phyloP scores from a whole-genome alignment of 495 filamentous ascomycete species.

The Cetradonia linearis region DNA sequence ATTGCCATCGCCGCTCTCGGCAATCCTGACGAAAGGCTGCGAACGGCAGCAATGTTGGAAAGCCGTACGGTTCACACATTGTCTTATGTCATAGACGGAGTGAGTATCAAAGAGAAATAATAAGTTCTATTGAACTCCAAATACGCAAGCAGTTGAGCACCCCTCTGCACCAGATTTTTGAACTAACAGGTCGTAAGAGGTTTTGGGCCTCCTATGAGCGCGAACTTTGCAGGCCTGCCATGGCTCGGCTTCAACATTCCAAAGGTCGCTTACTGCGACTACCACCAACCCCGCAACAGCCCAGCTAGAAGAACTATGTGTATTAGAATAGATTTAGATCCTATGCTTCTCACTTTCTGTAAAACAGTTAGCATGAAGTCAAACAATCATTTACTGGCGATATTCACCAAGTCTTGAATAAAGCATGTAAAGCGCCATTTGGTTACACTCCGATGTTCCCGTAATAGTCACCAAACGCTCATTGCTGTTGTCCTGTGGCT shows the following conservation, averaged over 20 bases:
- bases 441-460: slow-evolving; percentile 93
- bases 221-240: slow-evolving; percentile 2
- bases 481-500: slow-evolving; percentile 97
- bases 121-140: neutral
- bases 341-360: slow-evolving; percentile 79
- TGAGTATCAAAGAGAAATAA: neutral
- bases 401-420: slow-evolving; percentile 90
- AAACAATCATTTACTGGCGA: neutral
- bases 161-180: neutral
- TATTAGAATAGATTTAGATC: slow-evolving; percentile 33
- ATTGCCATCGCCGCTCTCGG: slow-evolving; percentile 3
- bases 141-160: neutral
- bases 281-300: neutral
- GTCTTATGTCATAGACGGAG: neutral
- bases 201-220: neutral
- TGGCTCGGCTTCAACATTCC: slow-evolving; percentile 13
- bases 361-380: slow-evolving; percentile 26
- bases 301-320: neutral
- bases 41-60: neutral
- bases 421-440: slow-evolving; percentile 98
- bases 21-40: neutral
- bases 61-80: neutral
- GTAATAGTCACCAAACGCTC: slow-evolving; percentile 96
- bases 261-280: slow-evolving; percentile 8
- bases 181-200: neutral